These are phyloP conservation scores for Deinandra increscens DNA, from an alignment of 129 eudicot genomes.

Conservation along the genomic window DNA sequence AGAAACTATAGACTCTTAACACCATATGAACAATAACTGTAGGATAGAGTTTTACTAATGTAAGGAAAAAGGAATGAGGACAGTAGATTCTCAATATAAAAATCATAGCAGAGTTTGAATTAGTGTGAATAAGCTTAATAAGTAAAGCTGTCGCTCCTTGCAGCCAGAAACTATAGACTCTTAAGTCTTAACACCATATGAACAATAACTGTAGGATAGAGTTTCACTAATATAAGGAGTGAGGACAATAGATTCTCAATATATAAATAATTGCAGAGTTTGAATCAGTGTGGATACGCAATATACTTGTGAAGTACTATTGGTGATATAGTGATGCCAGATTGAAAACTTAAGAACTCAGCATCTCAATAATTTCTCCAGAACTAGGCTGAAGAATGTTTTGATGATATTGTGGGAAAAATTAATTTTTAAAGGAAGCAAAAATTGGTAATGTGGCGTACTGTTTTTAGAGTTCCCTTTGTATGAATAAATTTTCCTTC, in stretches of 20 bases:
- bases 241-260: not conserved
- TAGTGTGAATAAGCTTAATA: not conserved
- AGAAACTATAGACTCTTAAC: slow-evolving; percentile 9
- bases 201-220: too few species aligned
- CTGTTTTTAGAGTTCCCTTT: slow-evolving; percentile 89
- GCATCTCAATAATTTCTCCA: slow-evolving; percentile 1
- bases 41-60: slow-evolving; percentile 10
- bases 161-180: too few species aligned
- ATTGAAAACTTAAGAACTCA: slow-evolving; percentile 6
- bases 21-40: slow-evolving; percentile 12
- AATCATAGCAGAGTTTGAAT: slow-evolving; percentile 22
- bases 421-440: slow-evolving; percentile 13
- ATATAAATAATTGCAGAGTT: slow-evolving; percentile 21
- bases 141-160: too few species aligned
- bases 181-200: too few species aligned
- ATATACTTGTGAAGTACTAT: slow-evolving; percentile 15
- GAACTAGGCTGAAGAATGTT: slow-evolving; percentile 11
- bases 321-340: slow-evolving; percentile 10
- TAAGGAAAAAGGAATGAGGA: not conserved
- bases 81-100: not conserved
- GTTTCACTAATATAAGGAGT: too few species aligned
- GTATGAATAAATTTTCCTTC: slow-evolving; percentile 69
- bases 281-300: slow-evolving; percentile 2
- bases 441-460: slow-evolving; percentile 40
- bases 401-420: slow-evolving; percentile 7